Conservation (phyloP, 805 yeast genomes). For the Kazachstania kunashirensis region DNA sequence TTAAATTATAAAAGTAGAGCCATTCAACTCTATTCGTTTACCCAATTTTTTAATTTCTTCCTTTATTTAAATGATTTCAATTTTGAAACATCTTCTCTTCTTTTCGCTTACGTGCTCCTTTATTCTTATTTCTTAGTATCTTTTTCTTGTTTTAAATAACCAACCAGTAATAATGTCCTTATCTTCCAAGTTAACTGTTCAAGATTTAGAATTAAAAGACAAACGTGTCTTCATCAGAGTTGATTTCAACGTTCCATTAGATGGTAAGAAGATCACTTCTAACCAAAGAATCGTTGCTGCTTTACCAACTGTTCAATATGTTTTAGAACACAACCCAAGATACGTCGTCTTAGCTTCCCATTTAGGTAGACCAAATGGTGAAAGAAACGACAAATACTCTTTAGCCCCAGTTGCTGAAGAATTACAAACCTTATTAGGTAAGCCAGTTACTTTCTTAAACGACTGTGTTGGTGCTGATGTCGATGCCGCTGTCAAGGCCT, state of each 20-base stretch:
- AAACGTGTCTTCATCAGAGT: slow-evolving; percentile 99
- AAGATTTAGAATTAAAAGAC: slow-evolving; percentile 75
- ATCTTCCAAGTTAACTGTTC: slow-evolving; percentile 85
- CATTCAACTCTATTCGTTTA: too few relatives aligned
- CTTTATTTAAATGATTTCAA: too few relatives aligned
- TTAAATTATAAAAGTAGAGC: too few relatives aligned
- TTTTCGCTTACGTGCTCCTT: neutral
- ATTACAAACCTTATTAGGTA: slow-evolving; percentile 65
- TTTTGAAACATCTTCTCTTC: neutral
- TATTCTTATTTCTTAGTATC: neutral
- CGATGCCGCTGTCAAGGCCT: slow-evolving; percentile 64
- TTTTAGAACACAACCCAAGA: slow-evolving; percentile 83
- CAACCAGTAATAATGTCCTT: slow-evolving; percentile 59
- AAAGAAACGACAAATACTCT: slow-evolving; percentile 74
- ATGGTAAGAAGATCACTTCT: slow-evolving; percentile 94
- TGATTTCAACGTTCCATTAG: slow-evolving; percentile 91
- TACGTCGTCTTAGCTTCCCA: slow-evolving; percentile 91
- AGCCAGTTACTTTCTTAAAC: slow-evolving; percentile 67
- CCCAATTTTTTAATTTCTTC: too few relatives aligned
- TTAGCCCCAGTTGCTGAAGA: slow-evolving; percentile 89
- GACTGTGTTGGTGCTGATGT: slow-evolving; percentile 94
- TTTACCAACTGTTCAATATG: slow-evolving; percentile 94
- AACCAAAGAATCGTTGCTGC: slow-evolving; percentile 99
- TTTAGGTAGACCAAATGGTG: slow-evolving; percentile 99
- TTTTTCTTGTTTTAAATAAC: neutral